A percentile compares a stretch with the other conserved stretches of the same genome.
Evolutionary conservation across 2,329 filamentous ascomycete genomes (phyloP).

Genomic region (Fusarium gaditjirri): DNA sequence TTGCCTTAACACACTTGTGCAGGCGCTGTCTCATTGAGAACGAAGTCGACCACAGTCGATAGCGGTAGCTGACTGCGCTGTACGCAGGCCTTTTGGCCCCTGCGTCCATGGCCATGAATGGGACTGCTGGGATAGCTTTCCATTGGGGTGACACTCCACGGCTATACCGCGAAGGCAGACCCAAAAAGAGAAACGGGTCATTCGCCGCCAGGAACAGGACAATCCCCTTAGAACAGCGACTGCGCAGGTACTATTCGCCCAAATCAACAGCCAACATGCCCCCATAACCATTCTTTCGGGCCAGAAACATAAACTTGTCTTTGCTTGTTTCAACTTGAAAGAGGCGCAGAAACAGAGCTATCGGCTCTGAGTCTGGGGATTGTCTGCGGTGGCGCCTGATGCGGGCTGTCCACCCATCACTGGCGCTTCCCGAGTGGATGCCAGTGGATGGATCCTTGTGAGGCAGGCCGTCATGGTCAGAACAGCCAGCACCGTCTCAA

Average conservation of each 20-base stretch:
- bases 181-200: slow-evolving; percentile 26
- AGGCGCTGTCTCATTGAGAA: slow-evolving; percentile 36
- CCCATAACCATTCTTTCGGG: slow-evolving; percentile 1
- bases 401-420: slow-evolving; percentile 45
- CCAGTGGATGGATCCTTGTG: slow-evolving; percentile 43
- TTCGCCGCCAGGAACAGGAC: slow-evolving; percentile 27
- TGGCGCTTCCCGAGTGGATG: slow-evolving; percentile 48
- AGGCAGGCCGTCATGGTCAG: slow-evolving; percentile 44
- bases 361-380: slow-evolving; percentile 44
- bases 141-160: slow-evolving; percentile 22
- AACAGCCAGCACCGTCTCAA: slow-evolving; percentile 45
- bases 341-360: slow-evolving; percentile 42
- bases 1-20: slow-evolving; percentile 40
- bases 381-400: slow-evolving; percentile 46
- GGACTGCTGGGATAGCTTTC: slow-evolving; percentile 7
- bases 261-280: not conserved
- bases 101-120: slow-evolving; percentile 11
- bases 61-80: slow-evolving; percentile 24
- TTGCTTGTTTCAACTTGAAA: slow-evolving; percentile 28
- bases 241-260: not conserved
- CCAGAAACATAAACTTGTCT: slow-evolving; percentile 23
- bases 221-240: slow-evolving; percentile 5
- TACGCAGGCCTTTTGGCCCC: slow-evolving; percentile 20
- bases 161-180: slow-evolving; percentile 28
- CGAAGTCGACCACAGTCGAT: slow-evolving; percentile 27